Evolutionary conservation across 1,284 basidiomycete species (phyloP).

Genomic region (Pyrrhoderma lamaoense): DNA sequence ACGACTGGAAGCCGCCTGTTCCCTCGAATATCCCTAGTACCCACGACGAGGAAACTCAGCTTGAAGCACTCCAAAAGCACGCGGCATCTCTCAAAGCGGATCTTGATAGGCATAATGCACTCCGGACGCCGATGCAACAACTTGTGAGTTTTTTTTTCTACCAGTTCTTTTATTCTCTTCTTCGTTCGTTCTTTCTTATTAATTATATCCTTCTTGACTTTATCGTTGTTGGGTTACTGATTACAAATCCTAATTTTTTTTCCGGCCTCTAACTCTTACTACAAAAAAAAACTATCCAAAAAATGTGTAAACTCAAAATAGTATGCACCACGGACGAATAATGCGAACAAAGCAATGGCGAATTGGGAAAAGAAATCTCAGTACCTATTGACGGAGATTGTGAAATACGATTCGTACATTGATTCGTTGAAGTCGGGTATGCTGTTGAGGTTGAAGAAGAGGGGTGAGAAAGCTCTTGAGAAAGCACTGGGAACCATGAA

Average conservation of each 20-base stretch:
- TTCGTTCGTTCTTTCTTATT: slow-evolving; percentile 2
- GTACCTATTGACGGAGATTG: slow-evolving; percentile 84
- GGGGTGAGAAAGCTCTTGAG: slow-evolving; percentile 83
- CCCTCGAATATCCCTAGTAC: slow-evolving; percentile 76
- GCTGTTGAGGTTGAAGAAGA: slow-evolving; percentile 71
- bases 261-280: neutral
- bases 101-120: slow-evolving; percentile 74
- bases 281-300: neutral
- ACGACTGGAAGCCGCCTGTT: slow-evolving; percentile 91
- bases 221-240: too few relatives aligned
- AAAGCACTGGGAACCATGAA: slow-evolving; percentile 47
- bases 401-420: slow-evolving; percentile 95
- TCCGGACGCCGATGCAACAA: slow-evolving; percentile 77
- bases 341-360: slow-evolving; percentile 66
- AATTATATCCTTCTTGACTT: too few relatives aligned
- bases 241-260: too few relatives aligned
- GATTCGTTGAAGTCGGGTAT: slow-evolving; percentile 81
- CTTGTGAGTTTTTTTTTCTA: slow-evolving; percentile 47
- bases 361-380: slow-evolving; percentile 94
- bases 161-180: slow-evolving; percentile 12
- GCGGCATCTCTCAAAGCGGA: slow-evolving; percentile 72
- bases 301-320: slow-evolving; percentile 35
- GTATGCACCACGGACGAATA: slow-evolving; percentile 76
- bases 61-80: slow-evolving; percentile 81
- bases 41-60: slow-evolving; percentile 88